Base-by-base conservation (phyloP, 352 stramenopile genomes). In the Lagenidium giganteum region DNA sequence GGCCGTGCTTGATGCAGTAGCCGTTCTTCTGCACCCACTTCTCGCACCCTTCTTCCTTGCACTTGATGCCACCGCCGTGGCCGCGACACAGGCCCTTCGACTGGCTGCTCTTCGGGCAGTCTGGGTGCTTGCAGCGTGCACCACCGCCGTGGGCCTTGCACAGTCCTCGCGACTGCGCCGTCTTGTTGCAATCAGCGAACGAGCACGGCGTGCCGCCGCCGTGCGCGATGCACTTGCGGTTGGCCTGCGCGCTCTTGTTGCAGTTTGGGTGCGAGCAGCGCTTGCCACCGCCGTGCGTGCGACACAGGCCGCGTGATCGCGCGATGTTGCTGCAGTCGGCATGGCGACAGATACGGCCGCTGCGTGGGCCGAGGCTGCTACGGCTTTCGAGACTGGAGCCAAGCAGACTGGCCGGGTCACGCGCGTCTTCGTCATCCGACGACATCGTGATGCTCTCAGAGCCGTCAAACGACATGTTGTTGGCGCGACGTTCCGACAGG, bases 21-120 rank as follows among this genome's bases (percentile, higher is more conserved):
- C 79, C 81, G 50, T 92, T 92, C 67, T 88, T 90, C 63, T 93
- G 81, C 51, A 92, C 79, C 79, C 81, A 91, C 60, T 93, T 93
- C 44, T 90, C 81, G 41, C 81, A 93, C 13, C 81, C 76, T 36
- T 88, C 77, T 29, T 80, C 74, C 54, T 91, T 93, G 50, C 81
- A 93, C 58, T 90, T 90, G 47, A 92, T 88, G 44, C 79, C 81
- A 24, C 81, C 81, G 42, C 79, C 81, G 45, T 93, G 81, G 42
- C 79, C 81, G 40, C 81, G 79, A 29, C 81, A 93, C 17, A 93
- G 57, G 4, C 81, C 81, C 49, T 87, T 87, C 2, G 71, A 87
- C 56, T 93, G 81, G 16, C 70, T 87, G 60, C 75, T 90, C 64
- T 93, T 93, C 14, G 81, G 76, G 41, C 81, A 93, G 43, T 90